These are phyloP conservation scores for Sideroxylon spinosum DNA, from an alignment of 179 eudicot genomes.

Conservation along the genomic window DNA sequence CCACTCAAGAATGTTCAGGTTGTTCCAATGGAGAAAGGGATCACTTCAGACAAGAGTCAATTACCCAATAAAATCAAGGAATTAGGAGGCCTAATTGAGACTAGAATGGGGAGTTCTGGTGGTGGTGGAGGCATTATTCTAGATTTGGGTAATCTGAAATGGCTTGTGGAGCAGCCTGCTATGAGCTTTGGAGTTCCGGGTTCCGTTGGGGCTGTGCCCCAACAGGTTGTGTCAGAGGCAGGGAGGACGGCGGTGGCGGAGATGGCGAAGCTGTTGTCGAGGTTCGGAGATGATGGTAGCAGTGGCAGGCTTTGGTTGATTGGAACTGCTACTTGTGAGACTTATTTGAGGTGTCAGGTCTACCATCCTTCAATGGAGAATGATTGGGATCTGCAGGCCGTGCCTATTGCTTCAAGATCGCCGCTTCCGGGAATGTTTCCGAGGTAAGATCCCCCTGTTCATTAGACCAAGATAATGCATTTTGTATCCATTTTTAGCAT, in stretches of 20 bases:
- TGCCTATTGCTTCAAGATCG: conserved; percentile 66
- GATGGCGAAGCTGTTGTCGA: conserved; percentile 45
- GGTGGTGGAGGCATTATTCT: conserved; percentile 46
- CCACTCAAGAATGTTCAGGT: conserved; percentile 47
- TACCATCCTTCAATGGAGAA: conserved; percentile 76
- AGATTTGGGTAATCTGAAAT: conserved; percentile 73
- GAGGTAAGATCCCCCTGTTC: conserved; percentile 40
- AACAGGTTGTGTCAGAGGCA: conserved; percentile 42
- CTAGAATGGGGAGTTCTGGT: conserved; percentile 23
- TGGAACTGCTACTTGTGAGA: conserved; percentile 94
- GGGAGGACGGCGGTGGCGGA: conserved; percentile 56
- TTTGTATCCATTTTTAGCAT: neutral
- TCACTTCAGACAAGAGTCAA: conserved; percentile 28
- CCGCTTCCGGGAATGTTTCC: conserved; percentile 60
- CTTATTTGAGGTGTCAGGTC: conserved; percentile 81
- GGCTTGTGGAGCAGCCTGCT: conserved; percentile 68
- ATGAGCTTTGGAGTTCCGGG: conserved; percentile 17
- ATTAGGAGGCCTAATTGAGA: conserved; percentile 43
- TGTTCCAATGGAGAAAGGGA: conserved; percentile 40
- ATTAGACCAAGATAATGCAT: neutral
- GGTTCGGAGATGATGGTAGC: conserved; percentile 26
- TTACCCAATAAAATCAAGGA: conserved; percentile 37
- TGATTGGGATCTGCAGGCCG: conserved; percentile 82
- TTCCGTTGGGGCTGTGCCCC: conserved; percentile 13
- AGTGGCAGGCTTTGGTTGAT: conserved; percentile 58